phyloP scores from a whole-genome alignment of 2,329 filamentous ascomycete genomes.

The Neonectria punicea region DNA sequence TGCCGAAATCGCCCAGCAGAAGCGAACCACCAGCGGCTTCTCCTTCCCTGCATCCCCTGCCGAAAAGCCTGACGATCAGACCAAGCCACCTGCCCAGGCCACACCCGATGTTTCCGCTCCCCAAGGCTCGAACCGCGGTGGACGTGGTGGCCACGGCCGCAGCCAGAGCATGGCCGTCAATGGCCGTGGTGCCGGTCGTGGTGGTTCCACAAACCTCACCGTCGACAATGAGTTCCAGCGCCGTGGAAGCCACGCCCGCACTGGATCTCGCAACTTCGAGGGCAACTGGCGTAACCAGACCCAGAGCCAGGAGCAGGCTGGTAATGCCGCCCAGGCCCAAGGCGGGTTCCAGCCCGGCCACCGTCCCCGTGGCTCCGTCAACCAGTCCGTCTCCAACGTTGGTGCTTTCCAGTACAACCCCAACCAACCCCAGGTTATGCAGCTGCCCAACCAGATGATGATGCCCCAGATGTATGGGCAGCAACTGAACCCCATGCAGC shows the following conservation, averaged over 20 bases:
- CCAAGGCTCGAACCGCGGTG: conserved; percentile 60
- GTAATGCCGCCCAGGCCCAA: conserved; percentile 64
- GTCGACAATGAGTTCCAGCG: conserved; percentile 73
- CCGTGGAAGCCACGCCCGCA: conserved; percentile 83
- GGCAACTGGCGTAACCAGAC: conserved; percentile 93
- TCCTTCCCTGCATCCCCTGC: conserved; percentile 83
- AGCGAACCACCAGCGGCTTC: conserved; percentile 91
- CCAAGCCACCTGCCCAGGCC: conserved; percentile 47
- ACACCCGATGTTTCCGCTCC: conserved; percentile 49
- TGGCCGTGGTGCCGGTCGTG: conserved; percentile 75
- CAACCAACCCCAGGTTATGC: conserved; percentile 86
- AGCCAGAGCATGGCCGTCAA: conserved; percentile 92
- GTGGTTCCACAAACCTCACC: conserved; percentile 65
- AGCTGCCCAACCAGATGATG: conserved; percentile 87
- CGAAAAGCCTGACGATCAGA: conserved; percentile 67
- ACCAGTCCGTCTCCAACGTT: conserved; percentile 84
- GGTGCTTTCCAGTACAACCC: conserved; percentile 87
- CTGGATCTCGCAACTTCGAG: conserved; percentile 93
- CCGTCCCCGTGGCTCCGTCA: conserved; percentile 84
- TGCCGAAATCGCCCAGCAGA: conserved; percentile 95
- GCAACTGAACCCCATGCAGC: conserved; percentile 86
- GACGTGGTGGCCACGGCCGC: conserved; percentile 73
- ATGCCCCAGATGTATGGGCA: conserved; percentile 89
- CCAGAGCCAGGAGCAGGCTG: conserved; percentile 69
- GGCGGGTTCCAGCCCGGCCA: conserved; percentile 89